phyloP scores from a whole-genome alignment of 1,139 yeast species.

The Geotrichum klebahnii region DNA sequence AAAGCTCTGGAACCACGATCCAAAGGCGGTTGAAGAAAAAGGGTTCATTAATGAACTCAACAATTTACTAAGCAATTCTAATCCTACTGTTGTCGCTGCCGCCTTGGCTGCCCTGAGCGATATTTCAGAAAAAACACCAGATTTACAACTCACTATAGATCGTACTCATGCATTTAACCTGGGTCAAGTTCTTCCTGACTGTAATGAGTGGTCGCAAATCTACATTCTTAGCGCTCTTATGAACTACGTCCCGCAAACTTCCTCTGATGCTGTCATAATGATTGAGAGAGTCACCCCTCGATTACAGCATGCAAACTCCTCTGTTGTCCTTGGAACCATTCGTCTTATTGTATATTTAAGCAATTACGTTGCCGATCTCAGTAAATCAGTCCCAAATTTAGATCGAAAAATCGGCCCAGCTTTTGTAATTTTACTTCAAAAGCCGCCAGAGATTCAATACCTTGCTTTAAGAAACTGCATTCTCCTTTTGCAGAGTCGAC shows the following conservation, averaged over 20 bases:
- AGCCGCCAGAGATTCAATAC: constrained; percentile 82
- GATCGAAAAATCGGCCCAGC: constrained; percentile 67
- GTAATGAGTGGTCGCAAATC: constrained; percentile 80
- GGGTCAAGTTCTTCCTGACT: constrained; percentile 47
- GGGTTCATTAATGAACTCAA: constrained; percentile 55
- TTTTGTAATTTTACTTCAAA: constrained; percentile 63
- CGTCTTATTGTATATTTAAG: constrained; percentile 67
- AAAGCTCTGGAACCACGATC: constrained; percentile 58
- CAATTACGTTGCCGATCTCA: constrained; percentile 53
- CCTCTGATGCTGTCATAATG: constrained; percentile 60
- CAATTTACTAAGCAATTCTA: constrained; percentile 51
- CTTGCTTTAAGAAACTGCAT: constrained; percentile 77
- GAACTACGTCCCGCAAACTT: constrained; percentile 66
- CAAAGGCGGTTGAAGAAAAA: constrained; percentile 45
- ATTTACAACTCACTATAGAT: constrained; percentile 53
- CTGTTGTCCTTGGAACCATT: constrained; percentile 75
- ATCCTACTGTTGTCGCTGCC: constrained; percentile 63
- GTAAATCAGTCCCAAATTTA: constrained; percentile 47
- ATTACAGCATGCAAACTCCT: constrained; percentile 73
- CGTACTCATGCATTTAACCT: constrained; percentile 53
- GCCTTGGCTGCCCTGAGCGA: constrained; percentile 67
- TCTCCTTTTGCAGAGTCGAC: constrained; percentile 62
- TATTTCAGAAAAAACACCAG: constrained; percentile 56
- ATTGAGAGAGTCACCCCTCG: constrained; percentile 70
- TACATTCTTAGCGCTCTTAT: constrained; percentile 65